Evolutionary conservation across 495 filamentous ascomycete genomes (phyloP).

Genomic region (Hypoxylon lenormandii): DNA sequence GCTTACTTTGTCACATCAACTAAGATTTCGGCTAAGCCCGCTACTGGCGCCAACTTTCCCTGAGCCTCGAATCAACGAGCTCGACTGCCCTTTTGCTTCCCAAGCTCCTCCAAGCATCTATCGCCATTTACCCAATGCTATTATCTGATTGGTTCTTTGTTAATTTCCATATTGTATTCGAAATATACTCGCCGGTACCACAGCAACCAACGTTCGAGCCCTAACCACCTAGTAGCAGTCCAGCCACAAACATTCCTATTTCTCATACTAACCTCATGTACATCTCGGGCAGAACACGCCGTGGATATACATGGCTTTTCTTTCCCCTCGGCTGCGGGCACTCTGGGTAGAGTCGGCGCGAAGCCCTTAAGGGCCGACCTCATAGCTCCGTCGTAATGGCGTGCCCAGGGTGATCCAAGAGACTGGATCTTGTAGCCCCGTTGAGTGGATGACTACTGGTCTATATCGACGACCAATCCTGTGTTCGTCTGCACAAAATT

Average conservation of each 20-base stretch:
- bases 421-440: constrained; percentile 26
- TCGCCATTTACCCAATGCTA: constrained; percentile 15
- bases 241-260: constrained; percentile 30
- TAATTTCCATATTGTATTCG: constrained; percentile 23
- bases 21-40: constrained; percentile 46
- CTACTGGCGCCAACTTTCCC: constrained; percentile 47
- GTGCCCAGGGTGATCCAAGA: constrained; percentile 16
- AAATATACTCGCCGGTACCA: constrained; percentile 41
- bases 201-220: constrained; percentile 45
- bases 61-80: constrained; percentile 44
- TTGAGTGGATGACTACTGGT: constrained; percentile 31
- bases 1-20: constrained; percentile 50
- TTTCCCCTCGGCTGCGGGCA: constrained; percentile 13
- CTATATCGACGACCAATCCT: constrained; percentile 39
- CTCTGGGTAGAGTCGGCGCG: constrained; percentile 38
- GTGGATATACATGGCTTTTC: constrained; percentile 14
- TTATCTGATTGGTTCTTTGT: constrained; percentile 29
- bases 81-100: constrained; percentile 15
- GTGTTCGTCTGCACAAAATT: constrained; percentile 12
- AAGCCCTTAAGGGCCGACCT: constrained; percentile 18
- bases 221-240: constrained; percentile 16
- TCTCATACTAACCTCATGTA: constrained; percentile 24
- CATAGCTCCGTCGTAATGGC: constrained; percentile 15
- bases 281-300: constrained; percentile 13
- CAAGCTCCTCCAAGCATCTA: constrained; percentile 20